Base-by-base conservation (phyloP, 768 basidiomycete species). In the Agrocybe pediades region DNA sequence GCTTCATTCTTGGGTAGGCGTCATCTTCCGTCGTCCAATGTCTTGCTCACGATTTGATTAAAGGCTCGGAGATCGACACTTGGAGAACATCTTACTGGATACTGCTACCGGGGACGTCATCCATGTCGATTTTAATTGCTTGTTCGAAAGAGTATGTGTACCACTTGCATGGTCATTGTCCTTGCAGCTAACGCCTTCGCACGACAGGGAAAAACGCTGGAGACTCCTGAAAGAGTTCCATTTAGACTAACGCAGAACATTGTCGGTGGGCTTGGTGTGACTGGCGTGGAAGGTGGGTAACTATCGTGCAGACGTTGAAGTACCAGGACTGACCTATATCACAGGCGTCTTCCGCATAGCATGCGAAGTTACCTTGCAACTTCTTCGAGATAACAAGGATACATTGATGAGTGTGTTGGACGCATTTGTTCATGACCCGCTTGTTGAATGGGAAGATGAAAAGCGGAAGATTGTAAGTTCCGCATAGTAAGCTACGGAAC, bases 101-200 rank as follows among this genome's bases (percentile, higher is more conserved):
- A 79, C 74, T 4, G 88, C 86, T 59, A 88, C 86, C 0, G 97
- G 97, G 1, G 95, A 96, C 63, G 82, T 90, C 7, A 88, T 98
- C 1, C 97, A 99, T 61, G 95, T 98, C 52, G 97, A 98, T 69
- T 95, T 99, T 62, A 98, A 98, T 66, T 97, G 95, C 73, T 78
- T 98, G 15, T 99, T 99, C 60, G 97, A 98, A 60, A 96, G 92
- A 83, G 94, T 90, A 26, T 17, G 49, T 21, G 11, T 26, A 41
- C 2, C 16, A 15, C 16, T 0, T 46, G 13, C 23, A 27, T 15
- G 3, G 4, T 6, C 21, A 29, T 7, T 15, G 9, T 24, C 20
- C 7, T 2, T 9, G 4, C 21, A 15, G 15, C 33, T 51, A 40
- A 51, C 39, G 20, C 2, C 42, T 17, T 26, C 25, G 2, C 20